Percentiles rank a stretch among this genome's conserved stretches.
phyloP scores from a whole-genome alignment of 805 yeast species.

The Candida saitoana region DNA sequence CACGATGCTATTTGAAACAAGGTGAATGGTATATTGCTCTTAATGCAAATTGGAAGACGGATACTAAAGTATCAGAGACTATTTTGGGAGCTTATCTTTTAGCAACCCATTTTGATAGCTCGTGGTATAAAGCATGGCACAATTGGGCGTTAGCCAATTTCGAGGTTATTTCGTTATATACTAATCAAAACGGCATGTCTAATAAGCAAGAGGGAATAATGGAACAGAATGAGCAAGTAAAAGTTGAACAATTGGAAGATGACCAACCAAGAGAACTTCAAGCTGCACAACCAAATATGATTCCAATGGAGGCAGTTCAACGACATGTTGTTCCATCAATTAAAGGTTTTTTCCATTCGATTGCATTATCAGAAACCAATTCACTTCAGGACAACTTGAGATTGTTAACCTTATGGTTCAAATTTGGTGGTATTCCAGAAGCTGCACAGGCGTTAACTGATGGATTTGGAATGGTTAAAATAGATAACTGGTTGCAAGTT shows the following conservation, averaged over 20 bases:
- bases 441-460: constrained; percentile 88
- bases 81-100: constrained; percentile 86
- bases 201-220: constrained; percentile 19
- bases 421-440: constrained; percentile 89
- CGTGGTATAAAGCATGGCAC: constrained; percentile 99
- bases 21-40: constrained; percentile 97
- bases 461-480: constrained; percentile 83
- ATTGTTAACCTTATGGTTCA: constrained; percentile 89
- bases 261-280: constrained; percentile 12
- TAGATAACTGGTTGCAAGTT: constrained; percentile 94
- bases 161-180: constrained; percentile 76
- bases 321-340: constrained; percentile 95
- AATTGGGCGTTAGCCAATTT: constrained; percentile 98
- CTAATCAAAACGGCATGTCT: constrained; percentile 21
- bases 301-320: constrained; percentile 57
- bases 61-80: constrained; percentile 56
- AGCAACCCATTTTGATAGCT: constrained; percentile 90
- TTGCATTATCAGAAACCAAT: constrained; percentile 78
- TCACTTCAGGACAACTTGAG: constrained; percentile 92
- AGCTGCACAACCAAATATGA: constrained; percentile 16
- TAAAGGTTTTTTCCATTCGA: constrained; percentile 92
- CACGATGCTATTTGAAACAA: constrained; percentile 93
- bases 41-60: constrained; percentile 74
- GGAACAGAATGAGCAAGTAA: constrained; percentile 27
- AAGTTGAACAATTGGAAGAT: constrained; percentile 12